These are phyloP conservation scores for Diplodia mutila DNA, from an alignment of 2,329 filamentous ascomycete genomes.

Conservation along the genomic window DNA sequence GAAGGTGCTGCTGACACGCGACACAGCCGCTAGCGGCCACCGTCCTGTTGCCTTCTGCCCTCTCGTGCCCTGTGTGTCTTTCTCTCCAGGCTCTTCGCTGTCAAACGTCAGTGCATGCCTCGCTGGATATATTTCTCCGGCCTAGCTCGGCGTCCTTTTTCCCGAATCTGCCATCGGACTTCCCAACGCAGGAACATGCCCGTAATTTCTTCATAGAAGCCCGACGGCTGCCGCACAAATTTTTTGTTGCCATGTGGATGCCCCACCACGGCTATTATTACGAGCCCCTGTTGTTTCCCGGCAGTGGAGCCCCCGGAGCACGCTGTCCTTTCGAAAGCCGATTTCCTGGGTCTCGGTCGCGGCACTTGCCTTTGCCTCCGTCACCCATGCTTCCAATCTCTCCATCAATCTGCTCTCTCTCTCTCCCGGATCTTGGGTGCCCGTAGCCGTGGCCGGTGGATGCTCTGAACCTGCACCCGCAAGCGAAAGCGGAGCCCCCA, in stretches of 20 bases:
- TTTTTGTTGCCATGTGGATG: conserved; percentile 11
- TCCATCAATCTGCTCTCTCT: background rate
- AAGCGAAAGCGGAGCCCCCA: conserved; percentile 11
- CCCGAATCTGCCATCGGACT: conserved; percentile 3
- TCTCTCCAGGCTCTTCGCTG: background rate
- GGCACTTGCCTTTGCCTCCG: conserved; percentile 2
- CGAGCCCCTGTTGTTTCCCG: background rate
- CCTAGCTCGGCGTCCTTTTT: conserved; percentile 9
- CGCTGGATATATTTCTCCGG: background rate
- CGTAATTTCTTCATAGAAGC: background rate
- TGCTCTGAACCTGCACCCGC: background rate
- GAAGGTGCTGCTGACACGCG: background rate
- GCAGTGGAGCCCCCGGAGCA: background rate
- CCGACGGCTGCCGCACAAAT: background rate
- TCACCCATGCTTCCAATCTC: background rate
- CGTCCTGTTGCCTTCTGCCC: no score
- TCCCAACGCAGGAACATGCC: conserved; percentile 9
- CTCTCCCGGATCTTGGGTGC: conserved; percentile 8
- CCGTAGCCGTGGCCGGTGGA: background rate
- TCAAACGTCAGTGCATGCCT: conserved; percentile 2
- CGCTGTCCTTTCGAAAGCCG: conserved; percentile 3
- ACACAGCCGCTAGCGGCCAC: background rate
- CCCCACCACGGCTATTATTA: background rate
- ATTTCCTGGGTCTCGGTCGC: conserved; percentile 9
- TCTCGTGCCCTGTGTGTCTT: background rate